Conservation (phyloP, 1,139 yeast species). For the Eremothecium sinecaudum region DNA sequence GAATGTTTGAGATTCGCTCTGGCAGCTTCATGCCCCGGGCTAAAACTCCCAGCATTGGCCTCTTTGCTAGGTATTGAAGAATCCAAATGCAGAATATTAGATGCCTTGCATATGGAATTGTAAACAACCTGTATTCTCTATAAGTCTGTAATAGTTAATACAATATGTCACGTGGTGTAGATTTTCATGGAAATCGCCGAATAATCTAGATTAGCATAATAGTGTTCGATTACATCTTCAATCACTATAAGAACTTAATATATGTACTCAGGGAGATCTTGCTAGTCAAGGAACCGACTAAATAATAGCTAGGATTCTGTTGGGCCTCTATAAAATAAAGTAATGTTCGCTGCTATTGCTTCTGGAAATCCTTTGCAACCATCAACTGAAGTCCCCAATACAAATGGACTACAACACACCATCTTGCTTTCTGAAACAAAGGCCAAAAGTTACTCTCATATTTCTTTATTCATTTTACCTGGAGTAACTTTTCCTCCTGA, state of each 20-base stretch:
- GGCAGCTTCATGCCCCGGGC: conserved; percentile 66
- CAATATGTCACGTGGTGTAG: conserved; percentile 1
- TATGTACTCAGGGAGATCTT: too few relatives aligned
- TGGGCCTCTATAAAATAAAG: too few relatives aligned
- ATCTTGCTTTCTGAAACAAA: conserved; percentile 29
- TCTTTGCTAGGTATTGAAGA: conserved; percentile 47
- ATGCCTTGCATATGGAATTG: conserved; percentile 16
- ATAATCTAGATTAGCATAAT: too few relatives aligned
- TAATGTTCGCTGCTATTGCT: conserved; percentile 33
- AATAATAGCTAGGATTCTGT: too few relatives aligned
- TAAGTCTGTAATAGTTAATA: background rate
- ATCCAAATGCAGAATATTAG: conserved; percentile 33
- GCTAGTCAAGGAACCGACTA: too few relatives aligned
- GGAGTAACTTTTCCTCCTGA: conserved; percentile 54
- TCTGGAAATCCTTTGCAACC: conserved; percentile 32
- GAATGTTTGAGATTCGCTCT: conserved; percentile 59
- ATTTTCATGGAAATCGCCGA: conserved; percentile 4
- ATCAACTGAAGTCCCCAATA: conserved; percentile 31
- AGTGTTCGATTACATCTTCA: too few relatives aligned
- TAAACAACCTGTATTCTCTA: conserved; percentile 1
- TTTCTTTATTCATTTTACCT: conserved; percentile 70
- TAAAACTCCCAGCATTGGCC: conserved; percentile 52
- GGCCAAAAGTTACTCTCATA: conserved; percentile 42
- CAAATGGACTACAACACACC: conserved; percentile 32
- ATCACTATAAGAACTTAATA: too few relatives aligned